Base-by-base conservation (phyloP, 1,284 basidiomycete species). In the Rhodotorula sp. region DNA sequence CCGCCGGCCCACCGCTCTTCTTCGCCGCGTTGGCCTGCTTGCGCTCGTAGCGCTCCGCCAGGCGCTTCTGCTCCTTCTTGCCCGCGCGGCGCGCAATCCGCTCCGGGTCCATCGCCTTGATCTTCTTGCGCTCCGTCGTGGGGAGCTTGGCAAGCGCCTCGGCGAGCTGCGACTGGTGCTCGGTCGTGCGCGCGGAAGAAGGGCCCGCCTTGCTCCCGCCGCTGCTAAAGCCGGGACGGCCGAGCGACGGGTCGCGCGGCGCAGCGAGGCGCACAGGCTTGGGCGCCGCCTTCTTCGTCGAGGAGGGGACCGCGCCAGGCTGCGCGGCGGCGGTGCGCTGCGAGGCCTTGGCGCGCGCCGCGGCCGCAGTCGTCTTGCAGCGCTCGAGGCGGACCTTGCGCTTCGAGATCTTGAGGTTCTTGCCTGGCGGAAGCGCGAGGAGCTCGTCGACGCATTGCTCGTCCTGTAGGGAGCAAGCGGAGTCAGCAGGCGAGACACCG, bases 381-480 rank as follows among this genome's bases (percentile, higher is more conserved):
- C 89, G 86, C 80, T 95, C 91, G 14, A 96, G 88, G 23, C 93
- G 89, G 4, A 96, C 85, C 76, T 89, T 91, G 69, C 92, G 90
- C 81, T 95, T 95, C 19, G 91, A 91, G 78, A 96, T 91, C 81
- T 90, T 92, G 80, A 96, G 87, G 74, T 89, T 90, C 48, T 81
- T 82, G 25, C 86, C 84, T 59, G 91, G 89, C 10, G 72, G 73
- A 27, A 96, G 82, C 0, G 90, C 90, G 46, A 97, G 84, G 52
- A 96, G 82, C 82, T 96, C 92, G 80, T 97, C 94, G 2, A 94
- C 91, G 78, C 91, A 93, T 80, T 89, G 88, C 4, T 89, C 88
- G 78, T 95, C 91, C 93, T 96, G 74, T 21, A 19, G 4, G 34
- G 17, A 60, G 48, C 21, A 34, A 2, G 53, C 50, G n/a, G 7